phyloP scores from a whole-genome alignment of 1,284 basidiomycete genomes.

The Ganoderma lucidum region DNA sequence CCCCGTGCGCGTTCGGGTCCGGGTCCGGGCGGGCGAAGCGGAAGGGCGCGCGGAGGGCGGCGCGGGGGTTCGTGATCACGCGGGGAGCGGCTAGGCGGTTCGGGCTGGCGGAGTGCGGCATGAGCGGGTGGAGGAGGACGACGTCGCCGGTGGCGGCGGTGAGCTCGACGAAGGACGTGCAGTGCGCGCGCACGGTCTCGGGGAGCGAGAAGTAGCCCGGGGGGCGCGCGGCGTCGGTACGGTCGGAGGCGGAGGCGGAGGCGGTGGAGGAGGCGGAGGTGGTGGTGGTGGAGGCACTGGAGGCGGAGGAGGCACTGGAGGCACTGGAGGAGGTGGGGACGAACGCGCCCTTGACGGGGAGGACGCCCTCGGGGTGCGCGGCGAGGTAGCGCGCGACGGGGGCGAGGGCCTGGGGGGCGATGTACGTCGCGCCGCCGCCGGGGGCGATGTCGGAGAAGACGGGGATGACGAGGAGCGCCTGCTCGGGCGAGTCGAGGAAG shows the following conservation, averaged over 20 bases:
- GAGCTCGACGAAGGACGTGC: conserved; percentile 61
- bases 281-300: conserved; percentile 41
- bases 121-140: conserved; percentile 67
- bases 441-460: conserved; percentile 61
- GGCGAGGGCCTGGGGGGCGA: conserved; percentile 61
- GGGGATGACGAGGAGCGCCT: conserved; percentile 66
- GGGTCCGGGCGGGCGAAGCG: conserved; percentile 55
- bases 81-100: conserved; percentile 61
- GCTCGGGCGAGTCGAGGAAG: conserved; percentile 69
- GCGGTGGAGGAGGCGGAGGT: conserved; percentile 27
- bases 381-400: conserved; percentile 61
- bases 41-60: conserved; percentile 60
- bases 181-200: conserved; percentile 47
- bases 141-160: conserved; percentile 67
- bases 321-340: conserved; percentile 49
- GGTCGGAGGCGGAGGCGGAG: conserved; percentile 37
- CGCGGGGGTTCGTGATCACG: conserved; percentile 70
- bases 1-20: too few species aligned
- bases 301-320: conserved; percentile 39
- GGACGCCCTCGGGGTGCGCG: conserved; percentile 61
- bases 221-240: conserved; percentile 43
- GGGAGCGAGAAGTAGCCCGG: conserved; percentile 54
- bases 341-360: conserved; percentile 54
- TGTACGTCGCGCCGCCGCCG: conserved; percentile 63
- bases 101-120: conserved; percentile 70